Percentiles rank a stretch among this genome's conserved stretches.
Evolutionary conservation across 345 rosid species (phyloP).

Genomic region (Lenwebbia sp.): DNA sequence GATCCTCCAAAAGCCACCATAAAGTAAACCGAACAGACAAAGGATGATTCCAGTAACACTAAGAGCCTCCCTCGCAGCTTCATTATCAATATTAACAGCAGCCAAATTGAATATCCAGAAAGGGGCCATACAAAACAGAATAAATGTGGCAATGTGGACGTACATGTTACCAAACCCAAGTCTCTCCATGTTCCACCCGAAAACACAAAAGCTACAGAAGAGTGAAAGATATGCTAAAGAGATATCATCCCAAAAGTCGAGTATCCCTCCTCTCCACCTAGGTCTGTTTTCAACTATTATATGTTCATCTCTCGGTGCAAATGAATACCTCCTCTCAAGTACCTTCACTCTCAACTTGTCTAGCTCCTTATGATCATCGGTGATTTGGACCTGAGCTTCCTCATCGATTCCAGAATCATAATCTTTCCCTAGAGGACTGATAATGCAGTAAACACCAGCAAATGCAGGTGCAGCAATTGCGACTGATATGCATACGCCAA

Average conservation of each 20-base stretch:
- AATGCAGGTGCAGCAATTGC: constrained; percentile 89
- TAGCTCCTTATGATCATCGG: constrained; percentile 13
- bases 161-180: constrained; percentile 96
- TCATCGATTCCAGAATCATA: constrained; percentile 47
- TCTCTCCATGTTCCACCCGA: constrained; percentile 98
- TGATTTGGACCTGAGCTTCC: constrained; percentile 41
- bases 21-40: constrained; percentile 71
- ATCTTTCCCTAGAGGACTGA: constrained; percentile 88
- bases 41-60: constrained; percentile 64
- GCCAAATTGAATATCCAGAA: constrained; percentile 90
- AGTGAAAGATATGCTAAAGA: constrained; percentile 76
- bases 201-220: constrained; percentile 78
- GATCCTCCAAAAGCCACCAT: constrained; percentile 97
- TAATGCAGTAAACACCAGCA: constrained; percentile 66
- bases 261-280: constrained; percentile 78
- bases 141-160: constrained; percentile 81
- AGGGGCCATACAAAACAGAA: constrained; percentile 84
- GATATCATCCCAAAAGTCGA: constrained; percentile 84
- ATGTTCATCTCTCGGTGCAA: constrained; percentile 34
- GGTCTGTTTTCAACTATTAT: constrained; percentile 39
- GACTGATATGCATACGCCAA: constrained; percentile 62
- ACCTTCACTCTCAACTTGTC: constrained; percentile 13
- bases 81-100: constrained; percentile 64
- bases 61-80: constrained; percentile 47
- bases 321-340: constrained; percentile 58